Evolutionary conservation across 352 stramenopile genomes (phyloP).

Genomic region (Blastocystis sp.): DNA sequence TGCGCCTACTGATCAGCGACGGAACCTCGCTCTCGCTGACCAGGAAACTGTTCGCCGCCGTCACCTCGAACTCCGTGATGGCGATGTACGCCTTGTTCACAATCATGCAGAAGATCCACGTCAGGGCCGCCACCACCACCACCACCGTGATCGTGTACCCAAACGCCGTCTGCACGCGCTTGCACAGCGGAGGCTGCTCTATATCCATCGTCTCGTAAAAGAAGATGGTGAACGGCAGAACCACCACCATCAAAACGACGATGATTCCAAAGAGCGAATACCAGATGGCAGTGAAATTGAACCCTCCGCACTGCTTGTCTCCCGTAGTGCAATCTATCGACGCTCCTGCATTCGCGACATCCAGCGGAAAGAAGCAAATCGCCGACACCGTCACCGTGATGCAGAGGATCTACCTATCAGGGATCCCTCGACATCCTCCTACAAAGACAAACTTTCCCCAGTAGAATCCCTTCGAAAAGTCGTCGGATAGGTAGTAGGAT

Average conservation of each 20-base stretch:
- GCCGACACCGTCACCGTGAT: conserved; percentile 24
- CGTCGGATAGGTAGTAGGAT: conserved; percentile 43
- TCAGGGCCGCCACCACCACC: conserved; percentile 16
- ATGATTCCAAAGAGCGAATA: conserved; percentile 43
- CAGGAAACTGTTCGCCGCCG: conserved; percentile 7
- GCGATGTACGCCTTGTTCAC: conserved; percentile 1
- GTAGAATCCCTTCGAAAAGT: conserved; percentile 39
- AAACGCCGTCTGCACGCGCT: conserved; percentile 15
- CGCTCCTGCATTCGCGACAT: conserved; percentile 46
- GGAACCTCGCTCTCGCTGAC: background rate
- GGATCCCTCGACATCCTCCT: background rate
- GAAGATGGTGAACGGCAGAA: conserved; percentile 52
- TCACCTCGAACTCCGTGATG: background rate
- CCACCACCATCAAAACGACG: conserved; percentile 7
- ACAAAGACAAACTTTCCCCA: conserved; percentile 37
- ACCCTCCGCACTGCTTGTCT: background rate
- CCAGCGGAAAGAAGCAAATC: conserved; percentile 55
- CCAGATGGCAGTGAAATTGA: conserved; percentile 50
- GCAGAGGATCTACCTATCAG: conserved; percentile 4
- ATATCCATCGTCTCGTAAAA: conserved; percentile 56
- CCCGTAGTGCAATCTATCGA: background rate
- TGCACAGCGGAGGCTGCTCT: conserved; percentile 29
- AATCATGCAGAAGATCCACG: conserved; percentile 41
- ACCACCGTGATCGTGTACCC: background rate
- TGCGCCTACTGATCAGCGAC: background rate